Conservation (phyloP, 257 asterid genomes). For the Gardenia jasminoides region DNA sequence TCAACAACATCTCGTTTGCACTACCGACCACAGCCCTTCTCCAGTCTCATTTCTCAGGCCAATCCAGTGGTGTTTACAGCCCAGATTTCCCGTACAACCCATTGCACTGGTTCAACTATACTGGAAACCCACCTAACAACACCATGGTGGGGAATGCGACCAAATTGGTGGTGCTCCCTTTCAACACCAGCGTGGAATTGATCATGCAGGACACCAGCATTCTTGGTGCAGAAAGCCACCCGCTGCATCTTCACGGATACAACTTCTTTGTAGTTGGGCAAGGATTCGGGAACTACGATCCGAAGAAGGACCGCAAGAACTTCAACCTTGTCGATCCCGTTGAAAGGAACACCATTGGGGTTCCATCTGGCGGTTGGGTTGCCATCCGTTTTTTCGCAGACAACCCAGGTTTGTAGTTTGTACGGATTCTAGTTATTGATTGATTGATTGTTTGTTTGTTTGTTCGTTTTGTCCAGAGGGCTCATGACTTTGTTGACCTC, state of each 20-base stretch:
- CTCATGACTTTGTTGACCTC: not conserved
- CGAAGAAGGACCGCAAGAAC: constrained; percentile 40
- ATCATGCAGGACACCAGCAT: constrained; percentile 62
- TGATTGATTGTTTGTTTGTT: too few relatives aligned
- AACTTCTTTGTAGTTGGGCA: constrained; percentile 69
- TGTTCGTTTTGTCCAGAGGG: not conserved
- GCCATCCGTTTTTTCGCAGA: constrained; percentile 61
- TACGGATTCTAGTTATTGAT: not conserved
- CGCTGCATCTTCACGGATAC: constrained; percentile 66
- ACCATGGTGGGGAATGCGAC: constrained; percentile 48
- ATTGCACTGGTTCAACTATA: constrained; percentile 47
- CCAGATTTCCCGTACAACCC: constrained; percentile 53
- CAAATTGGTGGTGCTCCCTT: constrained; percentile 44
- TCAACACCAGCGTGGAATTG: constrained; percentile 51
- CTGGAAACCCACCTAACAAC: constrained; percentile 53
- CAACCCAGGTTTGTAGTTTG: constrained; percentile 50
- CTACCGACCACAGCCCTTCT: constrained; percentile 51
- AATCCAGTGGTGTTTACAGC: constrained; percentile 37
- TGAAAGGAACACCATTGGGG: constrained; percentile 65
- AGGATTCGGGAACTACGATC: constrained; percentile 55
- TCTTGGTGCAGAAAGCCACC: constrained; percentile 66
- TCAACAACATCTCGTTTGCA: constrained; percentile 48
- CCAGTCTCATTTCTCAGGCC: constrained; percentile 47
- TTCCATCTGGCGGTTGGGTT: constrained; percentile 70
- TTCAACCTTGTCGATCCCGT: constrained; percentile 59